Conservation (phyloP, 371 early-diverging fungal species). For the Encephalitozoon cuniculi region DNA sequence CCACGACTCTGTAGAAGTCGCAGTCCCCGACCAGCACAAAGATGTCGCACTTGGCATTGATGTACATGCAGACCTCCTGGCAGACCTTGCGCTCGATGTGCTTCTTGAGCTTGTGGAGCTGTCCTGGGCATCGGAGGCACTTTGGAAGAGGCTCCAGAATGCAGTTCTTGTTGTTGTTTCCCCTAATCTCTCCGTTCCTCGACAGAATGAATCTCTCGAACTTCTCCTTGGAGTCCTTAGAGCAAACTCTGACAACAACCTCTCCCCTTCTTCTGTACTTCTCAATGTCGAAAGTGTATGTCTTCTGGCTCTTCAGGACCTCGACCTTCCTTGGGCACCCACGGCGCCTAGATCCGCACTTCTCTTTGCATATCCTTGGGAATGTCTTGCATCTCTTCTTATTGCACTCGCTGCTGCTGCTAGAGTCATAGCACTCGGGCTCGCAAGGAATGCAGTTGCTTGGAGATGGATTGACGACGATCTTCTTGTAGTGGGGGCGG, state of each 20-base stretch:
- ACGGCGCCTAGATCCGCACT: neutral
- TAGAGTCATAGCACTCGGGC: neutral
- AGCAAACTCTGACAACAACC: neutral
- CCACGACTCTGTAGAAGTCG: neutral
- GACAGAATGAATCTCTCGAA: neutral
- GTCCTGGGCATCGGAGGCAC: neutral
- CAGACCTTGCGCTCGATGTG: neutral
- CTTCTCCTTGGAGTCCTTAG: neutral
- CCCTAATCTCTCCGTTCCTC: neutral
- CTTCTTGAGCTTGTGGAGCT: neutral
- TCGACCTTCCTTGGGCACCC: neutral
- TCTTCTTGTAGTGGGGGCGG: neutral
- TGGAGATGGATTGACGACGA: neutral
- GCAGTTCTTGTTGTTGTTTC: neutral
- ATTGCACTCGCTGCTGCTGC: neutral
- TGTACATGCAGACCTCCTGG: neutral
- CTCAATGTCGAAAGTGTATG: neutral
- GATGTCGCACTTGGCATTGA: conserved; percentile 7
- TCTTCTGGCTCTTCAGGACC: neutral
- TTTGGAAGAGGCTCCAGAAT: neutral
- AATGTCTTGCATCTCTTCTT: neutral
- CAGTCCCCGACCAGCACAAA: neutral
- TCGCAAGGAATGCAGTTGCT: neutral
- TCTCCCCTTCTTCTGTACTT: neutral
- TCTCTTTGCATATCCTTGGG: neutral